Conservation (phyloP, 2,329 filamentous ascomycete species). For the Fusarium metavorans region DNA sequence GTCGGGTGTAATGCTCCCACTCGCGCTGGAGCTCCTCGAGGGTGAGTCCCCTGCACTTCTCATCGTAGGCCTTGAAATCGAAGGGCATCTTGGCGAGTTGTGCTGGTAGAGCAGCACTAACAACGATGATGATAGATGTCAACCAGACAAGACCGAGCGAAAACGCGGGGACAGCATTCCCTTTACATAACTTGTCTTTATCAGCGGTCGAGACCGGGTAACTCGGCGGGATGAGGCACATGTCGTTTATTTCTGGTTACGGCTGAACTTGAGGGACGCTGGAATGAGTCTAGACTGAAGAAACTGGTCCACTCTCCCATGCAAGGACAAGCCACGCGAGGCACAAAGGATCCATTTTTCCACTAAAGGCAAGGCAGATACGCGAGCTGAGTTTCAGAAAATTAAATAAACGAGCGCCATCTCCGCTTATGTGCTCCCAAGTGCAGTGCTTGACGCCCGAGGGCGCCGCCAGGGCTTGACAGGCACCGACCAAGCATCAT, state of each 20-base stretch:
- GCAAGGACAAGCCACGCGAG: neutral
- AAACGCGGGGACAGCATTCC: neutral
- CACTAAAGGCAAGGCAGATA: neutral
- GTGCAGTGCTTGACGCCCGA: neutral
- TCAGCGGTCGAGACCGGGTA: neutral
- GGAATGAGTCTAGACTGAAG: neutral
- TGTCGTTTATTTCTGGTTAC: neutral
- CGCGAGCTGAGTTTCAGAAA: neutral
- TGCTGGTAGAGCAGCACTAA: neutral
- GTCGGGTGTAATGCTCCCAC: constrained; percentile 58
- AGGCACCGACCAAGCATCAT: neutral
- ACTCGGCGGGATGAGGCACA: neutral
- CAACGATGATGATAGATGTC: neutral
- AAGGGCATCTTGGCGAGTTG: constrained; percentile 50
- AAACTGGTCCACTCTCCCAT: neutral
- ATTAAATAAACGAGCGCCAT: neutral
- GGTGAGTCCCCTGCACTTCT: constrained; percentile 52
- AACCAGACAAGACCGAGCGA: constrained; percentile 5
- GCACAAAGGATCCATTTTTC: neutral
- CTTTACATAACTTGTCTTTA: neutral
- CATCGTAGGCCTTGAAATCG: constrained; percentile 55
- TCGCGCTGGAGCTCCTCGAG: constrained; percentile 54
- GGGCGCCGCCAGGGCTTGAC: neutral
- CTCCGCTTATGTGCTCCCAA: neutral
- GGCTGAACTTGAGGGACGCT: neutral